Evolutionary conservation across 2,329 filamentous ascomycete species (phyloP).

Genomic region (Gaeumannomyces sp.): DNA sequence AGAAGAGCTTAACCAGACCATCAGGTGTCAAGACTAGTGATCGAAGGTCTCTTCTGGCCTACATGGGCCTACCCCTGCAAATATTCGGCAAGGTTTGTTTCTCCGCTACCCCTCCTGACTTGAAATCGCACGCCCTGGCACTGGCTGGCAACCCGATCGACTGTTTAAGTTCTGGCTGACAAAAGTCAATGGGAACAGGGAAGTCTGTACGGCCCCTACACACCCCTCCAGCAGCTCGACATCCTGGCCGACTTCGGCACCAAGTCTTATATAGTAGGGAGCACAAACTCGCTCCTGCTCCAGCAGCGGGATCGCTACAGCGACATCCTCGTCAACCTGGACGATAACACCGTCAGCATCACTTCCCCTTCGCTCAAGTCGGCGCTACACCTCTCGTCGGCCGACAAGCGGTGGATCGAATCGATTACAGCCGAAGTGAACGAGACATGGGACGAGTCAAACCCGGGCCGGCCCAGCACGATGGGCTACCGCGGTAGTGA

Average conservation of each 20-base stretch:
- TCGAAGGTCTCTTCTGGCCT: constrained; percentile 78
- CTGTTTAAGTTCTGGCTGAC: constrained; percentile 8
- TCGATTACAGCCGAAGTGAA: constrained; percentile 88
- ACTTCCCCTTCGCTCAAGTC: constrained; percentile 70
- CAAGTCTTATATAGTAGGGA: constrained; percentile 95
- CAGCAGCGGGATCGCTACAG: constrained; percentile 95
- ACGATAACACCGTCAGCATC: constrained; percentile 80
- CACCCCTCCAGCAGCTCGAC: constrained; percentile 86
- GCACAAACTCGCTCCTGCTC: constrained; percentile 87
- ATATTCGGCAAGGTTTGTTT: constrained; percentile 76
- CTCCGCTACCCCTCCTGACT: constrained; percentile 10
- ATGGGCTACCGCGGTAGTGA: constrained; percentile 94
- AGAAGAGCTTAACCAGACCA: constrained; percentile 66
- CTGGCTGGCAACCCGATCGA: not conserved
- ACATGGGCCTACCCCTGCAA: constrained; percentile 91
- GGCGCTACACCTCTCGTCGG: constrained; percentile 72
- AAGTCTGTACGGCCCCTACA: constrained; percentile 93
- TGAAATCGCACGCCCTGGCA: too few relatives aligned
- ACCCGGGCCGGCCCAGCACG: constrained; percentile 85
- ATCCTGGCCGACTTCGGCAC: constrained; percentile 88
- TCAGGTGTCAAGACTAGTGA: constrained; percentile 89
- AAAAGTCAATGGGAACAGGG: constrained; percentile 46
- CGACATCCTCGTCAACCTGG: constrained; percentile 92
- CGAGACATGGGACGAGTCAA: constrained; percentile 92
- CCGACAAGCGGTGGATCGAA: constrained; percentile 94